Evolutionary conservation across 2,329 filamentous ascomycete species (phyloP).

Genomic region (Talaromyces sp.): DNA sequence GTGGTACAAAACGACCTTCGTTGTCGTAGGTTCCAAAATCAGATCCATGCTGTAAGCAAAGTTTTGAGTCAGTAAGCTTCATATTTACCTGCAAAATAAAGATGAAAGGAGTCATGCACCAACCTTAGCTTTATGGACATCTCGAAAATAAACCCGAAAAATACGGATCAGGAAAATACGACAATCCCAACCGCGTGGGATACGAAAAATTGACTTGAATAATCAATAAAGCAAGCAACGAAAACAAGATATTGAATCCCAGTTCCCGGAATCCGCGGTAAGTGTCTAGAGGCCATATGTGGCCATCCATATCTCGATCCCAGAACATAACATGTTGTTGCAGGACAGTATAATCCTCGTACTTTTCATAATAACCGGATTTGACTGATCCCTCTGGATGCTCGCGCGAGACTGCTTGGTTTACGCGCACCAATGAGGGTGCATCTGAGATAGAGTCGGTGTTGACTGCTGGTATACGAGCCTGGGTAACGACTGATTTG

Average conservation of each 20-base stretch:
- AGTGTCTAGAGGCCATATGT: slow-evolving; percentile 43
- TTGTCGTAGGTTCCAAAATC: slow-evolving; percentile 46
- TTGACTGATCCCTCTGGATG: background rate
- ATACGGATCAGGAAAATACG: slow-evolving; percentile 39
- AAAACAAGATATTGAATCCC: slow-evolving; percentile 36
- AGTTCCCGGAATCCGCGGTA: slow-evolving; percentile 37
- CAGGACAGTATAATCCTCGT: slow-evolving; percentile 29
- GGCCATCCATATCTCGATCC: slow-evolving; percentile 43
- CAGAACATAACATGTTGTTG: slow-evolving; percentile 47
- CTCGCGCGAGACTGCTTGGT: background rate
- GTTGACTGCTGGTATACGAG: background rate
- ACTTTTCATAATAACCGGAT: background rate
- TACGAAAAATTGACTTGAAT: slow-evolving; percentile 48
- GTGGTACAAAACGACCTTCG: slow-evolving; percentile 48
- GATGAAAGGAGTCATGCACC: background rate
- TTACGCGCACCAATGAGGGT: background rate
- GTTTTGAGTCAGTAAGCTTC: background rate
- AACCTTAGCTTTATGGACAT: slow-evolving; percentile 46
- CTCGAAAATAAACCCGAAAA: slow-evolving; percentile 40
- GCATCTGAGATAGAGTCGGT: background rate
- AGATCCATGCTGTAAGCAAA: slow-evolving; percentile 31
- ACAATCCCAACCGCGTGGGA: slow-evolving; percentile 41
- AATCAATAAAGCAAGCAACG: slow-evolving; percentile 40
- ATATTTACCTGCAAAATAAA: background rate
- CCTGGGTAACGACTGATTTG: background rate